Evolutionary conservation across 441 rosid genomes (phyloP), one percentile per base, ranked within the genome.

Genomic region (Erodium texanum): DNA sequence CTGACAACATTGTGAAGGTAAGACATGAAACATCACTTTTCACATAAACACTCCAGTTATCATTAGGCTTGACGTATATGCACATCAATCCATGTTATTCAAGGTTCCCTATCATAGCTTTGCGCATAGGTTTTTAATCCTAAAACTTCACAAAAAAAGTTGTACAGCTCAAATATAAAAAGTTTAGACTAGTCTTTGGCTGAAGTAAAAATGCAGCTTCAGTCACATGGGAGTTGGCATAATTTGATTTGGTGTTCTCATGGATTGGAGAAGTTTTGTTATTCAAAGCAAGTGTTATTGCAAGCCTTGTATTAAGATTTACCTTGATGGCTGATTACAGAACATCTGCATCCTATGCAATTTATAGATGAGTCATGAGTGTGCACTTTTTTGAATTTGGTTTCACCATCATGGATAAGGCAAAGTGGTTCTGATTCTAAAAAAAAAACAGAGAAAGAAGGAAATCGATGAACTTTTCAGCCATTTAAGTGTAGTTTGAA

Each of bases 1-100:
- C 52, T 1, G 52, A 45, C 52, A 45, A 45, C 52, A 89, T 91
- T 73, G 97, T 91, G 66, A 94, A 94, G 97, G 99, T 89, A 78
- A 70, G 69, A 52, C 7, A 9, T 61, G 20, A 41, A 18, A 50
- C 34, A 7, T 41, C 24, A 64, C 45, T 19, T 68, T 24, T 52
- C 20, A 16, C 22, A 16, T 5, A 18, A 38, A 52, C 8, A 52
- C 20, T 18, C 16, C 10, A 15, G 16, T 7, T 52, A 52, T 18
- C 22, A 12, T 6, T 16, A 5, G 59, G 22, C 59, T 52, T 52
- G 20, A 52, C 22, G 9, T 52, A 52, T 16, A 50, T 50, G 19
- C 29, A 27, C 29, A 27, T 27, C 29, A 1, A 27, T 27, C 19
- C 58, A 16, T 50, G 20, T 50, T 50, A 20, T n/a, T 8, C 19